A percentile compares a stretch with the other conserved stretches of the same genome.
Conservation (phyloP, 1,284 basidiomycete species). For the Cryptococcus sp. region DNA sequence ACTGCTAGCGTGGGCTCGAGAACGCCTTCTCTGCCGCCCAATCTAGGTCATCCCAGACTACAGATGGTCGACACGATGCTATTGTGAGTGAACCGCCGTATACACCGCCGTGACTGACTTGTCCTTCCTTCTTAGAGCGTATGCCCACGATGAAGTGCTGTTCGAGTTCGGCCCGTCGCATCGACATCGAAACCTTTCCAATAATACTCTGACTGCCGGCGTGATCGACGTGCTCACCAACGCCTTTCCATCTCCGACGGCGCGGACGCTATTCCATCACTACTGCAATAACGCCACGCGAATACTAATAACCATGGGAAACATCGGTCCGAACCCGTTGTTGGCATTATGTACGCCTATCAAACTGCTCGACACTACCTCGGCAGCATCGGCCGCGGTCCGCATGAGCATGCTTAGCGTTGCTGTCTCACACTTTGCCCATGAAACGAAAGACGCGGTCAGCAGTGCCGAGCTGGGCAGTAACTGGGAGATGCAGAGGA, state of each 20-base stretch:
- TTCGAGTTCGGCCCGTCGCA: constrained; percentile 38
- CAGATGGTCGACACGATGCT: constrained; percentile 22
- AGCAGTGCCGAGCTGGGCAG: constrained; percentile 6
- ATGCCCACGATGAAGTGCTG: constrained; percentile 21
- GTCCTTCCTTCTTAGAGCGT: constrained; percentile 15
- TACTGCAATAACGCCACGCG: constrained; percentile 33
- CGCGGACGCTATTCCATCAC: constrained; percentile 37
- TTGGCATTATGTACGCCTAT: constrained; percentile 34
- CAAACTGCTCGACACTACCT: constrained; percentile 35
- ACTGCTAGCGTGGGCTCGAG: neutral
- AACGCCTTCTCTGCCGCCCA: constrained; percentile 9
- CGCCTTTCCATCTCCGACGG: constrained; percentile 37
- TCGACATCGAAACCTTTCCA: constrained; percentile 21
- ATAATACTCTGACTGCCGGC: constrained; percentile 17
- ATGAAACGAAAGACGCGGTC: constrained; percentile 24
- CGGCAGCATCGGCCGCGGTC: constrained; percentile 36
- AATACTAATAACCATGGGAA: constrained; percentile 41
- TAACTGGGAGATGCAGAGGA: constrained; percentile 19
- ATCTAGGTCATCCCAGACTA: constrained; percentile 18
- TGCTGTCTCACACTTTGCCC: constrained; percentile 31
- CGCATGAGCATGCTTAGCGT: constrained; percentile 40
- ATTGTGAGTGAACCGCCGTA: constrained; percentile 15
- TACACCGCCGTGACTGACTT: neutral
- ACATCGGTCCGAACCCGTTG: constrained; percentile 39
- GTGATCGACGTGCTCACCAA: constrained; percentile 31